Conservation (phyloP, 2,329 filamentous ascomycete genomes). For the Phyllosticta citrichinensis region DNA sequence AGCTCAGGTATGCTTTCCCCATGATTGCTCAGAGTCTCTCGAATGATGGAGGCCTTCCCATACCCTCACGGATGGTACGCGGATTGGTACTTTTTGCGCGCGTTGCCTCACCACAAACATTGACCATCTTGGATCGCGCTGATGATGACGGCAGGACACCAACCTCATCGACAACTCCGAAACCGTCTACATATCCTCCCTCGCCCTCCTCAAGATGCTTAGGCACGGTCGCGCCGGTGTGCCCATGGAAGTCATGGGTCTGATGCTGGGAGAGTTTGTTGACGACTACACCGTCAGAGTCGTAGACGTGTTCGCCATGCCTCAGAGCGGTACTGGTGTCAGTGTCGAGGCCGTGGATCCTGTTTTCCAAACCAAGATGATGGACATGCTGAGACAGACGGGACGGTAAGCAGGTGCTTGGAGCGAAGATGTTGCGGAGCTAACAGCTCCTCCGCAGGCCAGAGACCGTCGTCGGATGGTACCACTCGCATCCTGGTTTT, state of each 20-base stretch:
- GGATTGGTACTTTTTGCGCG: conserved; percentile 10
- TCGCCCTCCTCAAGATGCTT: conserved; percentile 96
- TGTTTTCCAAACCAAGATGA: conserved; percentile 99
- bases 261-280: conserved; percentile 98
- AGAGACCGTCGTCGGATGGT: conserved; percentile 97
- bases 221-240: conserved; percentile 94
- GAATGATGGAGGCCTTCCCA: conserved; percentile 9
- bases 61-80: conserved; percentile 8
- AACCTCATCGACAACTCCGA: conserved; percentile 97
- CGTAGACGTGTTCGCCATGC: conserved; percentile 98
- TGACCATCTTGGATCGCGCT: background rate
- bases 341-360: conserved; percentile 93
- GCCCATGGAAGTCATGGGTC: conserved; percentile 99
- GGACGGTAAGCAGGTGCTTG: conserved; percentile 57
- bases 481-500: conserved; percentile 98
- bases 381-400: conserved; percentile 98
- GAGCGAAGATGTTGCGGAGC: conserved; percentile 15
- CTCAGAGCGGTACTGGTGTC: conserved; percentile 94
- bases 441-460: conserved; percentile 48
- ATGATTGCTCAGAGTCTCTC: background rate
- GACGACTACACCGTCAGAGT: conserved; percentile 98
- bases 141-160: conserved; percentile 55
- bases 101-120: background rate
- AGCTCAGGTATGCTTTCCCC: conserved; percentile 43
- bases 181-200: conserved; percentile 97